Evolutionary conservation across 257 asterid genomes (phyloP), one percentile per base, ranked within the genome.

Genomic region (Parsonsia alboflavescens): DNA sequence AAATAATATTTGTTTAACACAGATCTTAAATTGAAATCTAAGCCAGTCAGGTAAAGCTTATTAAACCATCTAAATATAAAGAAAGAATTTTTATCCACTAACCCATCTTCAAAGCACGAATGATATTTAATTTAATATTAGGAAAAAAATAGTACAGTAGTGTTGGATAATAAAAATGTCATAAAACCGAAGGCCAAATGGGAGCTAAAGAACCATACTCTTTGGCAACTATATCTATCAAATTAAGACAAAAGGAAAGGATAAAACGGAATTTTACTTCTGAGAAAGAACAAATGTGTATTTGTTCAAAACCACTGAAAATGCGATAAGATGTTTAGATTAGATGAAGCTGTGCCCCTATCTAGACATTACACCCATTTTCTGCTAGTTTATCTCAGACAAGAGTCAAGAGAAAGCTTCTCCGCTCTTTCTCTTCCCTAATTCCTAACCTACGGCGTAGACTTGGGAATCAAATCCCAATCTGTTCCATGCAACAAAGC

Each of bases 301-400:
- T 63, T 30, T 33, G 46, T 16, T 63, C 21, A 63, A 33, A 33
- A 21, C 68, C 68, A 63, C 24, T 33, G 68, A 62, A 30, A 28
- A 30, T 30, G 45, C 22, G 64, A 69, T 69, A 46, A 46, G 52
- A 28, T 69, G 46, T 46, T 10, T 33, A 33, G 39, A 33, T 33
- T 33, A 45, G 24, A 72, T 33, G 44, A 49, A 26, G 28, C 52
- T 62, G 22, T 7, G 11, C 26, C 0, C n/a, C 22, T 1, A 19
- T 0, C 24, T 8, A 16, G 10, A 28, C n/a, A 12, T 50, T 4
- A 61, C 68, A 50, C 80, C 73, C 77, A 85, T 83, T 82, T 33
- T 84, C 21, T 90, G 94, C 91, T 86, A 74, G 89, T 79, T 49
- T 66, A 73, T 73, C 71, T 81, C 86, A 78, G 89, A 88, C 89